Base-by-base conservation (phyloP, 768 basidiomycete species). In the Lactarius indigo region DNA sequence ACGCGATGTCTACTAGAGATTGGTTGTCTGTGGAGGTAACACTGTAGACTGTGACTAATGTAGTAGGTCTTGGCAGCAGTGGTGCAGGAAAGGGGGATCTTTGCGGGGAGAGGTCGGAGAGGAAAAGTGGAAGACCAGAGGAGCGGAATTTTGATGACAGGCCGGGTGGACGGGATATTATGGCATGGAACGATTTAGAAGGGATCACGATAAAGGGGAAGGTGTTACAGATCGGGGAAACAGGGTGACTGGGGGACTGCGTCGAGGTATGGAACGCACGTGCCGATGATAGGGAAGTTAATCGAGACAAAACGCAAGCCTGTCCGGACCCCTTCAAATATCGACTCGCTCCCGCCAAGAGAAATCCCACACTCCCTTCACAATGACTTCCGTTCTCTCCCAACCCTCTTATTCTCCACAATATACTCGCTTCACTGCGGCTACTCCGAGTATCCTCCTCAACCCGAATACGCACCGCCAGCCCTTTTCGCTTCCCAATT, bases 321-420 rank as follows among this genome's bases (percentile, higher is more conserved):
- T 52, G 28, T 13, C 30, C 28, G 28, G 26, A 20, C 60, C 13
- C 44, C 44, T 28, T 47, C 44, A 44, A 47, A 62, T 62, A 47
- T 62, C 61, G 20, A 8, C 31, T 20, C 26, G 6, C 2, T 13
- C 30, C 44, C 26, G 20, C 30, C 47, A 12, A 26, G 35, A 31
- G 26, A 39, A 13, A 42, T 41, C 18, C 59, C 18, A 41, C 20
- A 28, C 61, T 31, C 12, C 37, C 47, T 31, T 59, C 35, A 59
- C 39, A 50, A 62, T 69, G 63, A 23, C 68, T 1, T 50, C 68
- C 12, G 61, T 67, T 44, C 55, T 61, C 31, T 6, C 47, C 23
- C 23, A 52, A 1, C 15, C 6, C 7, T 17, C 52, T 17, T 17
- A 58, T 6, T 1, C 44, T 17, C 4, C 65, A 6, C 56, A 47